Conservation (phyloP, 2,329 filamentous ascomycete species). For the Diaporthe sp. region DNA sequence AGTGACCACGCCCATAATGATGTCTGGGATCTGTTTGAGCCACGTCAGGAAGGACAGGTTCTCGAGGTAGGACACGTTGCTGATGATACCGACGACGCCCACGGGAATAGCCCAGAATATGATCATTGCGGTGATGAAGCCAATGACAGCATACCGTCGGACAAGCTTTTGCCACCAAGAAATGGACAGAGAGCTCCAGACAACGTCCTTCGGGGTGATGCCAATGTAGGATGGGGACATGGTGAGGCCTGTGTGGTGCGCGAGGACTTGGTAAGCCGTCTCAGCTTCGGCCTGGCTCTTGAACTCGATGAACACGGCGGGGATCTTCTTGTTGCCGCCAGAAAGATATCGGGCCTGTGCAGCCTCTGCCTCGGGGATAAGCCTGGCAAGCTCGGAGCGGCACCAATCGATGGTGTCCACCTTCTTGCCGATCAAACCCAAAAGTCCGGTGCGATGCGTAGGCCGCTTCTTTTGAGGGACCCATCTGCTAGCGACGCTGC, state of each 20-base stretch:
- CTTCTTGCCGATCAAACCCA: conserved; percentile 84
- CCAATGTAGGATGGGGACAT: conserved; percentile 91
- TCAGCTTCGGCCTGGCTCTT: conserved; percentile 86
- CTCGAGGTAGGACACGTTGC: conserved; percentile 82
- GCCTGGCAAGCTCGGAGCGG: conserved; percentile 80
- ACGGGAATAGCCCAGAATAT: conserved; percentile 88
- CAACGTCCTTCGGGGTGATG: conserved; percentile 83
- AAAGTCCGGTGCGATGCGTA: conserved; percentile 77
- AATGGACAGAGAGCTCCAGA: conserved; percentile 89
- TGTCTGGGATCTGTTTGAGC: conserved; percentile 77
- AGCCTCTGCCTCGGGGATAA: conserved; percentile 79
- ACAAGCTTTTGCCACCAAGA: conserved; percentile 89
- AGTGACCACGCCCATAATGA: conserved; percentile 85
- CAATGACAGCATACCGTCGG: conserved; percentile 76
- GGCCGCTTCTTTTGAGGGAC: conserved; percentile 81
- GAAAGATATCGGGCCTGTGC: conserved; percentile 77
- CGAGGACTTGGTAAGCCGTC: conserved; percentile 85
- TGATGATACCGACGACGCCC: conserved; percentile 85
- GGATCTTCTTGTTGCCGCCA: conserved; percentile 75
- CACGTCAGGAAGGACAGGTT: conserved; percentile 74
- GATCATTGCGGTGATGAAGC: conserved; percentile 82
- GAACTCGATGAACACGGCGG: conserved; percentile 94
- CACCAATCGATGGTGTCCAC: conserved; percentile 96
- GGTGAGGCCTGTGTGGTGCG: conserved; percentile 88
- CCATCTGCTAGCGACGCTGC: conserved; percentile 81